These are phyloP conservation scores for Senna tora DNA, from an alignment of 306 rosid species.

Conservation along the genomic window DNA sequence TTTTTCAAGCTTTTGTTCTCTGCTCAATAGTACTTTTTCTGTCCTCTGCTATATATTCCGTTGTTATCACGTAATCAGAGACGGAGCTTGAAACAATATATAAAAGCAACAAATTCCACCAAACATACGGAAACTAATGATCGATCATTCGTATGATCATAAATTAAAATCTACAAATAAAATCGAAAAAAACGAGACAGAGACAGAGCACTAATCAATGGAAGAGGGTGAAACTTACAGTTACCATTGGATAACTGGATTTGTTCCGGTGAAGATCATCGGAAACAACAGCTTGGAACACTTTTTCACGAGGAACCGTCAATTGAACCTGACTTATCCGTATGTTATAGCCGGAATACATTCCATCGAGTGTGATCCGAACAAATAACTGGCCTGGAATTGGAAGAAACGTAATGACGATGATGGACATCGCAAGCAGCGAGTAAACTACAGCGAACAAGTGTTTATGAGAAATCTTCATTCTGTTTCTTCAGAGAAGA, in stretches of 20 bases:
- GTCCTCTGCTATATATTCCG: conserved; percentile 30
- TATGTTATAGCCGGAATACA: not conserved
- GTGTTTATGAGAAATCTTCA: conserved; percentile 8
- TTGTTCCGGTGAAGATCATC: not conserved
- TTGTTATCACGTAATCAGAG: not conserved
- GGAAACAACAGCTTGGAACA: conserved; percentile 20
- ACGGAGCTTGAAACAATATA: not conserved
- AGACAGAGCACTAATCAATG: conserved; percentile 6
- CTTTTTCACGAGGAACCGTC: not conserved
- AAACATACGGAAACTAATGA: conserved; percentile 2
- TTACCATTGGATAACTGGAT: not conserved
- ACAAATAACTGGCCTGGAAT: conserved; percentile 24
- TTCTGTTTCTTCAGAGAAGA: not conserved
- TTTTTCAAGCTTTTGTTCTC: conserved; percentile 41
- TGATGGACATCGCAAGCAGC: conserved; percentile 20
- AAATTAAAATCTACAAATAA: not conserved
- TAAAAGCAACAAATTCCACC: not conserved
- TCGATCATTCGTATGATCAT: not conserved
- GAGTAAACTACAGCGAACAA: conserved; percentile 19
- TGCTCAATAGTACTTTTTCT: conserved; percentile 10
- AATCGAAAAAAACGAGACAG: not conserved
- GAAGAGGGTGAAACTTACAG: conserved; percentile 17
- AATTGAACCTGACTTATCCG: conserved; percentile 21
- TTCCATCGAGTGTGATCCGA: not conserved
- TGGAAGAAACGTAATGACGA: conserved; percentile 27